Evolutionary conservation across 495 filamentous ascomycete species (phyloP), one percentile per base, ranked within the genome.

Genomic region (Hypoxylon lienhwacheense): DNA sequence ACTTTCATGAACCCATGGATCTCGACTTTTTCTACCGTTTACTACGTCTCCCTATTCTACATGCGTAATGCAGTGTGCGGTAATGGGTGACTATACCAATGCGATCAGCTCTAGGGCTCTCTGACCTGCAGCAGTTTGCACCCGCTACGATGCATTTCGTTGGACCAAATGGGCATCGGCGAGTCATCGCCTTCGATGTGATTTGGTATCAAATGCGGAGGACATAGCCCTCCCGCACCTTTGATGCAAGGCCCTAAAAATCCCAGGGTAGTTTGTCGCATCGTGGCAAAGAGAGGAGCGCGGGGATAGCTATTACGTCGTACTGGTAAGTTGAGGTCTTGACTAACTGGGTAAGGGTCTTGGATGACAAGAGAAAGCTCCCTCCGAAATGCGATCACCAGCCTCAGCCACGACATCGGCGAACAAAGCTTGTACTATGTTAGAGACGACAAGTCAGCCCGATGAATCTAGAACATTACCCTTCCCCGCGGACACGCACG

Each of bases 181-280:
- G 43, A 55, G 24, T 61, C 31, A 40, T 55, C 42, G 52, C 10
- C 31, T 32, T 53, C 52, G 43, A 55, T 19, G 32, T 61, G 58
- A 56, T 55, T 61, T 61, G 58, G 52, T 36, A 20, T 26, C 28
- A 35, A 37, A 44, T 61, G 58, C 35, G 58, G 58, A 61, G 58
- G 52, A 48, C 47, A 61, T 55, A 53, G 58, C 47, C 52, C 56
- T 61, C 39, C 58, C 58, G 58, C 52, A 56, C 31, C 7, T 37
- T 11, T 47, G 54, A 46, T 59, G 55, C 55, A 59, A 59, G 55
- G 37, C 37, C 41, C 41, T 41, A 28, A 39, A 36, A 47, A 19
- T 7, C 36, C 53, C 15, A 49, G 53, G 47, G 55, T 53, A 59
- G 42, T 37, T 59, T 37, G 32, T 33, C 21, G 41, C 34, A 59